Base-by-base conservation (phyloP, 805 yeast species). In the Candida ovalis region DNA sequence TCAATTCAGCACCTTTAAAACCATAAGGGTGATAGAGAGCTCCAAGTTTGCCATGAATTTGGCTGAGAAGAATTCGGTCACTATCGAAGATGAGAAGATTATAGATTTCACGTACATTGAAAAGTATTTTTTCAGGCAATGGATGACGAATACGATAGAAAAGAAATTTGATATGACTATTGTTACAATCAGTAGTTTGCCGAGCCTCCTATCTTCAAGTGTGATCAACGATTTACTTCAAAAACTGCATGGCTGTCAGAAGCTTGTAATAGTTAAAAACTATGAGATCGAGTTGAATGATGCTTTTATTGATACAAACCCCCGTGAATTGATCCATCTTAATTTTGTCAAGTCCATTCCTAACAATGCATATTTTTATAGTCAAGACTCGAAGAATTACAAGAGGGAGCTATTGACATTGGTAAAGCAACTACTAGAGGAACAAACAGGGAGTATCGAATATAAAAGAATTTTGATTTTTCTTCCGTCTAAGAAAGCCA, bases 401-500 rank as follows among this genome's bases (percentile, higher is more conserved):
- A 22, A 19, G 15, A 30, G 12, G 15, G 35, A 30, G 15, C 5
- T 12, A 12, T 12, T 30, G 35, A 30, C 9, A 10, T 43, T 48
- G 3, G 35, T 51, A 4, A 21, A 24, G 5, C 28, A 21, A 18
- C 21, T 40, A 12, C 19, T 46, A 21, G 36, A 19, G 9, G 38
- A 46, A 8, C 2, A 39, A 37, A 18, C 8, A 18, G 41, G 32
- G 19, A 15, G 15, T 30, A 30, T 30, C 9, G 21, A 21, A 8
- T 30, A 35, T 17, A 22, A 40, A 30, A 45, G 46, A 27, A 25
- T 50, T 13, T 44, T 54, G 12, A 47, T 51, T 9, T 30, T 49
- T 21, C 43, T 54, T 17, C 53, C 57, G 7, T 51, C 53, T 7
- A 51, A 49, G 23, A 40, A 45, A 5, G 2, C 13, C 2, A 50